Base-by-base conservation (phyloP, 1,139 yeast species). In the Yamadazyma buinensis region DNA sequence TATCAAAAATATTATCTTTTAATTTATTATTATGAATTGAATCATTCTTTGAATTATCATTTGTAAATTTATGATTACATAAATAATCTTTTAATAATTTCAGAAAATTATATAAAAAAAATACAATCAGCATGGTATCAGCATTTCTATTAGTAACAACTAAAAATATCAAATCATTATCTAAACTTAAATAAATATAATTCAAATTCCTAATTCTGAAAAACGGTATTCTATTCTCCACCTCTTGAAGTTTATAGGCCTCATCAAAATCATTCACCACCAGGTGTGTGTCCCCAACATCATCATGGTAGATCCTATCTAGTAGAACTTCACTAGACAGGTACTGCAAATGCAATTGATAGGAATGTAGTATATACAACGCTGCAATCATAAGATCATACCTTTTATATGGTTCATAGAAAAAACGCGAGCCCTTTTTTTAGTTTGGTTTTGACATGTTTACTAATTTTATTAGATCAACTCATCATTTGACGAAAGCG, bases 41-140 rank as follows among this genome's bases (percentile, higher is more conserved):
- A 17, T 27, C 14, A n/a, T 25, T 23, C 4, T 14, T 15, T 7
- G 14, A 14, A 25, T 25, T 11, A 15, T 36, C 38, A 27, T 38
- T 13, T 12, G 30, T 5, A 17, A 17, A 17, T 17, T 7, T 7
- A 5, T 17, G 27, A 10, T 42, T 41, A 34, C 59, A 50, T 22
- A 67, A 49, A 41, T 65, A 68, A 30, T 57, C 63, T 27, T 44
- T 42, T 28, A 68, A 41, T 5, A 65, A 52, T 13, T 50, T 47
- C 35, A 61, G 57, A 38, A 68, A 59, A 33, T 59, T 55, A 35
- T 59, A 52, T 14, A 68, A 51, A 37, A 67, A 67, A 24, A 63
- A 47, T 9, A 67, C 53, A 23, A 57, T 55, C 67, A 61, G 70
- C 73, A 69, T 66, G 21, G 61, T 69, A 46, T 66, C 59, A 23